Percentiles rank a stretch among this genome's conserved stretches.
Conservation (phyloP, 83 land plant species). For the Thuja plicata region DNA sequence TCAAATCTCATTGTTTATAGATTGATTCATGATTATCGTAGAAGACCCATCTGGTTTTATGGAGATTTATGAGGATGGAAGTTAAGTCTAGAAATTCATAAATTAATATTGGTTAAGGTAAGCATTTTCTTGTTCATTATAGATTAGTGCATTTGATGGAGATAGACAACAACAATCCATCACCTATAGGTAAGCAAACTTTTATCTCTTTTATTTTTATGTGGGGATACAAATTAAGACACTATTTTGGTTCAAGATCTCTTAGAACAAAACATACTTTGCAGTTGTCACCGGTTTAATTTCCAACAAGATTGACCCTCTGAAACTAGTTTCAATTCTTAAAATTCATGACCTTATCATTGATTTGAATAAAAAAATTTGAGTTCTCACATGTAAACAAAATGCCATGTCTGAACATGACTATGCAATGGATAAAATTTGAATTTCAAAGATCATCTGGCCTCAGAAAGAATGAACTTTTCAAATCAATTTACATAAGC, state of each 20-base stretch:
- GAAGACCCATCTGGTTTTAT: neutral
- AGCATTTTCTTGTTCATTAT: neutral
- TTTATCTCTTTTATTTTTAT: neutral
- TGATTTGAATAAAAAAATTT: no score
- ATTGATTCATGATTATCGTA: neutral
- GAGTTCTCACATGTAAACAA: no score
- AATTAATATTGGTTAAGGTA: neutral
- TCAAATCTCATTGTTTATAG: neutral
- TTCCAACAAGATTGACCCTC: neutral
- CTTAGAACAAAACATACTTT: neutral
- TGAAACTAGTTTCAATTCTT: neutral
- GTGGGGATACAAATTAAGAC: neutral
- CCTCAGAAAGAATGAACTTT: no score
- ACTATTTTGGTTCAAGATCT: neutral
- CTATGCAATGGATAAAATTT: neutral
- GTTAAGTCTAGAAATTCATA: neutral
- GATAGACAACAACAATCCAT: neutral
- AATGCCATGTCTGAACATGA: no score
- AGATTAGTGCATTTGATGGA: neutral
- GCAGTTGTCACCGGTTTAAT: neutral
- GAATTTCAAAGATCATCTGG: neutral
- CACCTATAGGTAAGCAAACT: neutral
- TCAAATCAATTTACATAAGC: no score
- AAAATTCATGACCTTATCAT: no score
- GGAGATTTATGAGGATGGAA: neutral